A percentile compares a stretch with the other conserved stretches of the same genome.
Conservation (phyloP, 2,329 filamentous ascomycete species). For the Ophiostoma piceae region DNA sequence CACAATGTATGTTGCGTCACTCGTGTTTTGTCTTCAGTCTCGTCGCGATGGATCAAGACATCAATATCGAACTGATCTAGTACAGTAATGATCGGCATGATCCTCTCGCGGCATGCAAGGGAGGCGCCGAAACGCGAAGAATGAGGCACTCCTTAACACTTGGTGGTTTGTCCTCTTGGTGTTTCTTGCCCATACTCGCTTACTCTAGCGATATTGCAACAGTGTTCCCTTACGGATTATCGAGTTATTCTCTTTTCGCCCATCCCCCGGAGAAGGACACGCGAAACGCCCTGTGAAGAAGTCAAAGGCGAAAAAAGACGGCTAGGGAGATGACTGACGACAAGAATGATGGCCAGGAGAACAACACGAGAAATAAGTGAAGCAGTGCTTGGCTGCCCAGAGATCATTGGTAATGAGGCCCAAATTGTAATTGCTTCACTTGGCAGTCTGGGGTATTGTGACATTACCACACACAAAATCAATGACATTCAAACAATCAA, state of each 20-base stretch:
- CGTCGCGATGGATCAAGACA: neutral
- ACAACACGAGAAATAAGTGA: neutral
- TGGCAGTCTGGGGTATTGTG: neutral
- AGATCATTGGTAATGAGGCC: too few relatives aligned
- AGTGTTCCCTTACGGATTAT: neutral
- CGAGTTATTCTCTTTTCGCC: neutral
- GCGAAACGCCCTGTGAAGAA: neutral
- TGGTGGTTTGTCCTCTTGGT: neutral
- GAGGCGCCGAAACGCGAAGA: neutral
- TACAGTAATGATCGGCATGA: neutral
- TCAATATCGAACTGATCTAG: neutral
- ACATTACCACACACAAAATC: neutral
- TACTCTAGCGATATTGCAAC: neutral
- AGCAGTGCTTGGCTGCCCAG: neutral
- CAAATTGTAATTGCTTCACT: neutral
- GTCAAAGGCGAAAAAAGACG: neutral
- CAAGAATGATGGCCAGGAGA: neutral
- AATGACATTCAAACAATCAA: neutral
- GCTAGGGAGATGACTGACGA: neutral
- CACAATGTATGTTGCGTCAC: neutral
- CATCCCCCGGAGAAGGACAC: neutral
- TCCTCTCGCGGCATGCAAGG: neutral
- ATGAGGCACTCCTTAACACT: neutral
- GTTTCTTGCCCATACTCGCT: neutral
- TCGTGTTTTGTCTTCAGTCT: neutral